Evolutionary conservation across 345 rosid species (phyloP).

Genomic region (Geranium brycei): DNA sequence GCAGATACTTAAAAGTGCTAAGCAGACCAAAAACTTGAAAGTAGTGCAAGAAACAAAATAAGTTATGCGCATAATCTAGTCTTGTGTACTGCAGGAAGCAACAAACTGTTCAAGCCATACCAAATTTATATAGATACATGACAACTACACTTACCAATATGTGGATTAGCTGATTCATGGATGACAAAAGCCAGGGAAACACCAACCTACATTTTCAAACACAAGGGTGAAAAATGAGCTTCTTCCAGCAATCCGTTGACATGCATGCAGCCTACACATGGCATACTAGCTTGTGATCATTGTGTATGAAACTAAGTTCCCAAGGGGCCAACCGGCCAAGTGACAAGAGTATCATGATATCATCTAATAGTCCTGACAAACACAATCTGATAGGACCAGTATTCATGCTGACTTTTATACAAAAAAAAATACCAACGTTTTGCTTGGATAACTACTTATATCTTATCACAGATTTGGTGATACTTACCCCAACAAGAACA

Average conservation of each 20-base stretch:
- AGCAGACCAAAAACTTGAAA: no score
- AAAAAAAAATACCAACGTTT: background rate
- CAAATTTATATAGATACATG: background rate
- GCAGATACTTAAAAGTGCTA: no score
- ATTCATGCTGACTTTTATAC: background rate
- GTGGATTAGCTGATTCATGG: slow-evolving; percentile 99
- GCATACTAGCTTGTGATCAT: no score
- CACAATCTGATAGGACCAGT: background rate
- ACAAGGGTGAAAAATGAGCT: background rate
- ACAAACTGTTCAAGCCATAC: background rate
- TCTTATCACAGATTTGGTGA: background rate
- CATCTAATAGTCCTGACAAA: background rate
- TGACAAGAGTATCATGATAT: background rate
- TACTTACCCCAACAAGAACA: slow-evolving; percentile 89
- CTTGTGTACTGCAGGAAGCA: background rate
- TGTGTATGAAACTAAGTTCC: slow-evolving; percentile 5
- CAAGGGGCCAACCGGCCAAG: background rate
- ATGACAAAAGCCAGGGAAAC: slow-evolving; percentile 94
- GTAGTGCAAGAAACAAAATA: no score
- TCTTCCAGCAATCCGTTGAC: background rate
- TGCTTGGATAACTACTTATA: background rate
- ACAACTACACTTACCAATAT: slow-evolving; percentile 56
- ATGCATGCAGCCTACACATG: background rate
- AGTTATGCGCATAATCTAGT: no score
- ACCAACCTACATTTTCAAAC: slow-evolving; percentile 56